Evolutionary conservation across 2,329 filamentous ascomycete species (phyloP), one percentile per base, ranked within the genome.

Genomic region (Paraconiothyrium brasiliense): DNA sequence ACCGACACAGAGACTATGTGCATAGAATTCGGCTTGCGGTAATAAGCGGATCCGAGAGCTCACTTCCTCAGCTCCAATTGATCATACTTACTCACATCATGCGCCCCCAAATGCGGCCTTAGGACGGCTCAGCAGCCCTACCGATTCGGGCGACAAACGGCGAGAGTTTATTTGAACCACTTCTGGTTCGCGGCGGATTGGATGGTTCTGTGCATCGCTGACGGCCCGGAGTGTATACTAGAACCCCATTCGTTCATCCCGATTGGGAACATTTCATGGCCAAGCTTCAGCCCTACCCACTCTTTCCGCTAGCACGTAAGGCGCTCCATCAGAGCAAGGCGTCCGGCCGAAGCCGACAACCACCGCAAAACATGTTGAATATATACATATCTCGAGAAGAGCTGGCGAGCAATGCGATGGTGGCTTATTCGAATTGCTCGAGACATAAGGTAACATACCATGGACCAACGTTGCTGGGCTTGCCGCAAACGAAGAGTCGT

Each of bases 391-490:
- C 16, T 51, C 13, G 49, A 51, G 14, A 37, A 22, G 27, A 22
- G 48, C 24, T 4, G 27, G 27, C 6, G 27, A 6, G 46, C 22
- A 16, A 48, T 48, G 46, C 9, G 11, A 22, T 1, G 13, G 30
- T 35, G 4, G 27, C 7, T 10, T 30, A 7, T n/a, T 11, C 11
- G n/a, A 35, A 16, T 35, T 22, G 30, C 32, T 22, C 30, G 30
- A 35, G 22, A 30, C 11, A 10, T 6, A 16, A 48, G 27, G 10
- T 22, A 10, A 39, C 9, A 37, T 22, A 44, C 16, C 22, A 51
- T 51, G 49, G 49, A 51, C 30, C 49, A 51, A 35, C 49, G 37
- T 51, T 51, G 49, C 22, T 51, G 49, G 49, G 35, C 32, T 13
- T 51, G 49, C 27, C 49, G 49, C n/a, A 51, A 51, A 39, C 24